Percentiles rank a stretch among this genome's conserved stretches.
These are phyloP conservation scores for Xeromyces bisporus DNA, from an alignment of 495 filamentous ascomycete species.

Conservation along the genomic window DNA sequence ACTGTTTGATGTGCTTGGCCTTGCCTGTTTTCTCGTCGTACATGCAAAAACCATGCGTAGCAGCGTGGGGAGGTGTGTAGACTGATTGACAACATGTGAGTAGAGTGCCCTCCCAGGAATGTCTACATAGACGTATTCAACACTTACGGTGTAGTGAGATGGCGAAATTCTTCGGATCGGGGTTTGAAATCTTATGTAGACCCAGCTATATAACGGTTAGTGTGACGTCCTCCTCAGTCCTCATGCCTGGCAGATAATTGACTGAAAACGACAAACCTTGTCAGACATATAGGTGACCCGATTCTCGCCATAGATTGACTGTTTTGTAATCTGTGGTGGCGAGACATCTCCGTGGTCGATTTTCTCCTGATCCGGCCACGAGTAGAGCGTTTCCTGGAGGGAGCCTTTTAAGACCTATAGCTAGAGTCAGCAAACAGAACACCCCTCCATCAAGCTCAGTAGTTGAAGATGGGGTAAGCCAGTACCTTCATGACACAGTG, in stretches of 20 bases:
- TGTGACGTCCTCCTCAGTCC: conserved; percentile 1
- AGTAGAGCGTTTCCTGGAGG: conserved; percentile 65
- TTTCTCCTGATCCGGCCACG: conserved; percentile 43
- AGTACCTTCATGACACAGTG: conserved; percentile 53
- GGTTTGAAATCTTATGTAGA: conserved; percentile 67
- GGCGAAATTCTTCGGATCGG: conserved; percentile 49
- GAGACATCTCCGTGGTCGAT: conserved; percentile 30
- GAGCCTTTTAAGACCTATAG: conserved; percentile 51
- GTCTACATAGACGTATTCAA: background rate
- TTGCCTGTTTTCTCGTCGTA: conserved; percentile 59
- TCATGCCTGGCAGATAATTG: too few relatives aligned
- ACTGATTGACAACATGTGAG: conserved; percentile 27
- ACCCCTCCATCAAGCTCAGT: background rate
- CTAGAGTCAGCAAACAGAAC: background rate
- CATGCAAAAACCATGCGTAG: conserved; percentile 52
- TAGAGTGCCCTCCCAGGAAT: too few relatives aligned
- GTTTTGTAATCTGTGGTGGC: conserved; percentile 23
- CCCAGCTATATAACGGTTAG: conserved; percentile 44
- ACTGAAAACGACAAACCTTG: conserved; percentile 21
- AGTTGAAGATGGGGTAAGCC: too few relatives aligned
- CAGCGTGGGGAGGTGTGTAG: conserved; percentile 82
- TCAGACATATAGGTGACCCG: conserved; percentile 78
- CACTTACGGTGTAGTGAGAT: conserved; percentile 69
- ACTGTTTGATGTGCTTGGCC: conserved; percentile 49
- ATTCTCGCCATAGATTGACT: conserved; percentile 37